Conservation (phyloP, 352 stramenopile species). For the Halophytophthora batemanensis region DNA sequence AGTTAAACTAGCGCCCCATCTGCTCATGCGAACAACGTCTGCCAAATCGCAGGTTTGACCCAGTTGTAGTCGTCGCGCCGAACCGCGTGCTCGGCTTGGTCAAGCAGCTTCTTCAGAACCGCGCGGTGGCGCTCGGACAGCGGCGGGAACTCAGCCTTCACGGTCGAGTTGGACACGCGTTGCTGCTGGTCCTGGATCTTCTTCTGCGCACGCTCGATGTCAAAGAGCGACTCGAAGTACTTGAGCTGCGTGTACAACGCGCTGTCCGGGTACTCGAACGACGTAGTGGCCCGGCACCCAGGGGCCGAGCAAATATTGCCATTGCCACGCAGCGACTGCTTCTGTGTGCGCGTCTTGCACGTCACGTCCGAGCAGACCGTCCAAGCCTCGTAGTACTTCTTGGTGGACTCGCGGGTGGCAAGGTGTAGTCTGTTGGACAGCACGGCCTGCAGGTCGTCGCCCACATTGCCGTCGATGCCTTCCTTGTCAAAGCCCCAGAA, state of each 20-base stretch:
- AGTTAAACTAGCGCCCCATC: too few species aligned
- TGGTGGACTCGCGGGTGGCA: constrained; percentile 71
- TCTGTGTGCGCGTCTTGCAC: constrained; percentile 93
- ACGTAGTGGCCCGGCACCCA: constrained; percentile 91
- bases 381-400: constrained; percentile 89
- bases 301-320: constrained; percentile 91
- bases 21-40: constrained; percentile 74
- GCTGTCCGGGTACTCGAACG: constrained; percentile 87
- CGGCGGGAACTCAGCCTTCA: constrained; percentile 33
- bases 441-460: constrained; percentile 68
- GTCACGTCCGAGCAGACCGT: constrained; percentile 94
- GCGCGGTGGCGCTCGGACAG: constrained; percentile 66
- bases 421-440: constrained; percentile 85
- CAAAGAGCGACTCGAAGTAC: constrained; percentile 96
- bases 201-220: constrained; percentile 88
- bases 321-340: constrained; percentile 91
- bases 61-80: constrained; percentile 92
- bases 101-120: constrained; percentile 76
- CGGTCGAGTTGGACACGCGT: constrained; percentile 17
- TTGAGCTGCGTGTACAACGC: constrained; percentile 96
- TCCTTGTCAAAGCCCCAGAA: constrained; percentile 84
- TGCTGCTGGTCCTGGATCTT: constrained; percentile 75
- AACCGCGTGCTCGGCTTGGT: constrained; percentile 78
- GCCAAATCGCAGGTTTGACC: constrained; percentile 90
- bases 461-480: constrained; percentile 67